Evolutionary conservation across 1,139 yeast genomes (phyloP), one percentile per base, ranked within the genome.

Genomic region (Hemisphaericaspora lyxosophila): DNA sequence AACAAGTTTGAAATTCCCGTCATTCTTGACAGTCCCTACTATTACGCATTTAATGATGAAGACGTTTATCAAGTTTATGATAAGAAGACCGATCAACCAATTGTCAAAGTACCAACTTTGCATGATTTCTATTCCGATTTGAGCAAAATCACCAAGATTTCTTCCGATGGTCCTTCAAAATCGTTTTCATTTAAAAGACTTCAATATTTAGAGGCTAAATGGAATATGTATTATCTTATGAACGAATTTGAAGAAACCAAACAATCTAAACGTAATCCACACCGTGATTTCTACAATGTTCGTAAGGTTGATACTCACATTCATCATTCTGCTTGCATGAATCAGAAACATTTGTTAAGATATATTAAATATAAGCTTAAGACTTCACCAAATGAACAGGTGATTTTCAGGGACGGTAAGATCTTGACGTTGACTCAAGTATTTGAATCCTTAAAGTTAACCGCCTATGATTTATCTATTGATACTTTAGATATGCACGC

Each of bases 401-500:
- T 94, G 13, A 92, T 94, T 38, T 84, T 78, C 65, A 84, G 98
- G 69, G 98, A 94, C 64, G 95, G 94, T 15, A 82, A 87, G 56
- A 78, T 88, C n/a, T 74, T 94, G 54, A 86, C 97, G 0, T 73
- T 94, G 47, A 76, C 73, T 13, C 83, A 92, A 57, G 98, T 94
- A 35, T 94, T 94, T 64, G 77, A 89, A 55, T 89, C 97, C 27
- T 75, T 94, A 59, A 82, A 88, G 40, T 72, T 94, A 46, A 83
- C 96, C 0, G 97, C 97, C 1, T 94, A 94, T 58, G 98, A 94
- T 58, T 70, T 94, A 45, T 85, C 95, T 41, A 92, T 94, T 53
- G 99, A 94, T 55, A 92, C 98, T 1, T 75, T 94, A 49, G 98
- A 94, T 63, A 94, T 94, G 99, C 99, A 94, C 63, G 97, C 99